Evolutionary conservation across 257 asterid species (phyloP).

Genomic region (Mitragyna speciosa): DNA sequence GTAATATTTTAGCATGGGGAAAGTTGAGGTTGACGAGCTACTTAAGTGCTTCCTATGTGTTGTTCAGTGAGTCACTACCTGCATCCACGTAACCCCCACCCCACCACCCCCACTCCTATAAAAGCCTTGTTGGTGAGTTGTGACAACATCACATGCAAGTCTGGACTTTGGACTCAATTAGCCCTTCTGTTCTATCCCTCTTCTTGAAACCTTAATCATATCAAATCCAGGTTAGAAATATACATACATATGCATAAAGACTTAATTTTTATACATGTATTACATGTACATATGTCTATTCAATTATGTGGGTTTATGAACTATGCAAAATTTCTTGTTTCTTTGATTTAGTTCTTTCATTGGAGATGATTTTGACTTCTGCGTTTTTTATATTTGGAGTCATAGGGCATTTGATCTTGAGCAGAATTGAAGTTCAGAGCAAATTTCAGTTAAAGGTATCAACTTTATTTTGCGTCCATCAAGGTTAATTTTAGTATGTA

Average conservation of each 20-base stretch:
- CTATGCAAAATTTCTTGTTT: not conserved
- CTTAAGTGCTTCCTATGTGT: no score
- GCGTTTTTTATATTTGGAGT: constrained; percentile 9
- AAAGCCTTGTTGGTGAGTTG: not conserved
- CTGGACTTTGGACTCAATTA: constrained; percentile 3
- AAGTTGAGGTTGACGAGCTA: no score
- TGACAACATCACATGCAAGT: constrained; percentile 25
- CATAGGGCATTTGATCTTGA: constrained; percentile 18
- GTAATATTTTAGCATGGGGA: no score
- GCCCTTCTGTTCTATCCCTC: not conserved
- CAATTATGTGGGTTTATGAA: not conserved
- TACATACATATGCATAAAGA: not conserved
- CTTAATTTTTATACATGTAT: not conserved
- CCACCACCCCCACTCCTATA: no score
- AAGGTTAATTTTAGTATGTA: not conserved
- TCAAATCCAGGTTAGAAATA: not conserved
- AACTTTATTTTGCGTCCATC: not conserved
- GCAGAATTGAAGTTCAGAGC: constrained; percentile 7
- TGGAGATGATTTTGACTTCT: constrained; percentile 22
- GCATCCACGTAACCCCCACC: not conserved
- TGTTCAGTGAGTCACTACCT: not conserved
- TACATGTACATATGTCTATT: not conserved
- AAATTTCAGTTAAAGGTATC: constrained; percentile 7
- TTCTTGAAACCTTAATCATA: not conserved
- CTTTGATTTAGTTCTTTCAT: not conserved